These are phyloP conservation scores for Elaphomyces granulatus DNA, from an alignment of 495 filamentous ascomycete species.

Conservation along the genomic window DNA sequence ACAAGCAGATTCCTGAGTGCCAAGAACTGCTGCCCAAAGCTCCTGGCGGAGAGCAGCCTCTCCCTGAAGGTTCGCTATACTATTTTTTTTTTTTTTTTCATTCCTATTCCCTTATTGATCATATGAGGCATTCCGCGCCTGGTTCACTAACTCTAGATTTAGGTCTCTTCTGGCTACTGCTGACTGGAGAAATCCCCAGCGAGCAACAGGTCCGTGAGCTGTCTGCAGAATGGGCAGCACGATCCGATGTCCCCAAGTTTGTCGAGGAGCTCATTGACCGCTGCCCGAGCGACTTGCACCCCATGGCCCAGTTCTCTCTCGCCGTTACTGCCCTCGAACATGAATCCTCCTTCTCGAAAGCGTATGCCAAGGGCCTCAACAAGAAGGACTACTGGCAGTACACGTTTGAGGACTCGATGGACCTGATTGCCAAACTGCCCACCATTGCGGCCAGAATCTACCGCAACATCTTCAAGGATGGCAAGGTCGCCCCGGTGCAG, in stretches of 20 bases:
- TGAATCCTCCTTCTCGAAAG: slow-evolving; percentile 92
- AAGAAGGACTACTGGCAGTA: slow-evolving; percentile 99
- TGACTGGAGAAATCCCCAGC: slow-evolving; percentile 91
- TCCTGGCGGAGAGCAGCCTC: slow-evolving; percentile 85
- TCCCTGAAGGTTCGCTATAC: slow-evolving; percentile 64
- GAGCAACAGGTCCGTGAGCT: slow-evolving; percentile 97
- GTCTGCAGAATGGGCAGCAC: slow-evolving; percentile 96
- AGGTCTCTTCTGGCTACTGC: slow-evolving; percentile 98
- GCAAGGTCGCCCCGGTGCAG: slow-evolving; percentile 88
- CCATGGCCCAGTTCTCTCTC: slow-evolving; percentile 98
- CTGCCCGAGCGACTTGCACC: slow-evolving; percentile 95
- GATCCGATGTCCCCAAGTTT: slow-evolving; percentile 90
- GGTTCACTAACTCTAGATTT: slow-evolving; percentile 16
- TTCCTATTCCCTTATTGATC: too few relatives aligned
- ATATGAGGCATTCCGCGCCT: too few relatives aligned
- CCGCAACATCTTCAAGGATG: slow-evolving; percentile 99
- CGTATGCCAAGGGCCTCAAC: slow-evolving; percentile 95
- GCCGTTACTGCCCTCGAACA: slow-evolving; percentile 97
- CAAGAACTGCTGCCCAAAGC: slow-evolving; percentile 94
- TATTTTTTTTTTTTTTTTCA: slow-evolving; percentile 1
- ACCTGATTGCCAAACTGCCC: slow-evolving; percentile 97
- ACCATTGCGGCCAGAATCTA: slow-evolving; percentile 97
- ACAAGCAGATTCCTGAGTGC: slow-evolving; percentile 79
- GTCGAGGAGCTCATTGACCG: slow-evolving; percentile 98
- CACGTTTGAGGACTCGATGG: slow-evolving; percentile 99